Conservation (phyloP, 2,329 filamentous ascomycete genomes). For the Colletotrichum falcatum region DNA sequence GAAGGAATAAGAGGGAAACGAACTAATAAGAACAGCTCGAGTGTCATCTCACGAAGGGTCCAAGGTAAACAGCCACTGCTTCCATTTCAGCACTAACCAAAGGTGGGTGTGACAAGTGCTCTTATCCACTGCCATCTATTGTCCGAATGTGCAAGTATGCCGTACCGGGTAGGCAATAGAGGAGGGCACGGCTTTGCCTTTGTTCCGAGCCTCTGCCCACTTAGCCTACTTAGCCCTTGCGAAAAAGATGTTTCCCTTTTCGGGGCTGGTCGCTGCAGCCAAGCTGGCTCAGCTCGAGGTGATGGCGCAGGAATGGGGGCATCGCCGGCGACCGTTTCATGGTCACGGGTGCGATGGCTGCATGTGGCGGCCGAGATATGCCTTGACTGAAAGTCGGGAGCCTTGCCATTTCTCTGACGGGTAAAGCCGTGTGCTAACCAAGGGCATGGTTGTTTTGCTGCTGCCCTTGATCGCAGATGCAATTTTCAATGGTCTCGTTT, state of each 20-base stretch:
- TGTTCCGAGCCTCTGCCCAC: neutral
- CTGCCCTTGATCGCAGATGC: conserved; percentile 11
- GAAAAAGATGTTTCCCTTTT: neutral
- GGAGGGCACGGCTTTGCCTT: neutral
- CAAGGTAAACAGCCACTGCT: conserved; percentile 11
- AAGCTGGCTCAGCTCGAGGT: conserved; percentile 35
- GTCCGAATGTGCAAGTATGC: neutral
- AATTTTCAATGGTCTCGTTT: neutral
- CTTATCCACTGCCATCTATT: neutral
- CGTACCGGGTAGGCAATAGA: neutral
- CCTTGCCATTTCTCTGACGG: conserved; percentile 3
- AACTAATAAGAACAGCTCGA: conserved; percentile 29
- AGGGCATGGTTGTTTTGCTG: conserved; percentile 1
- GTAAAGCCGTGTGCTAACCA: neutral
- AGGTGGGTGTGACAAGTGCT: conserved; percentile 3
- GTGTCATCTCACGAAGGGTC: conserved; percentile 20
- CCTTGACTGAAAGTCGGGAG: neutral
- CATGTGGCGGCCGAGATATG: conserved; percentile 28
- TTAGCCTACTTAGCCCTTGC: neutral
- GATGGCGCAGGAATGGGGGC: conserved; percentile 33
- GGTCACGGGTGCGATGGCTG: conserved; percentile 12
- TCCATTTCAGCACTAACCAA: conserved; percentile 12
- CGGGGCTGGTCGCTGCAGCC: conserved; percentile 29
- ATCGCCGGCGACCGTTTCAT: conserved; percentile 6
- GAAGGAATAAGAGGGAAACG: conserved; percentile 10